Base-by-base conservation (phyloP, 345 rosid species). In the Moricandia arvensis region DNA sequence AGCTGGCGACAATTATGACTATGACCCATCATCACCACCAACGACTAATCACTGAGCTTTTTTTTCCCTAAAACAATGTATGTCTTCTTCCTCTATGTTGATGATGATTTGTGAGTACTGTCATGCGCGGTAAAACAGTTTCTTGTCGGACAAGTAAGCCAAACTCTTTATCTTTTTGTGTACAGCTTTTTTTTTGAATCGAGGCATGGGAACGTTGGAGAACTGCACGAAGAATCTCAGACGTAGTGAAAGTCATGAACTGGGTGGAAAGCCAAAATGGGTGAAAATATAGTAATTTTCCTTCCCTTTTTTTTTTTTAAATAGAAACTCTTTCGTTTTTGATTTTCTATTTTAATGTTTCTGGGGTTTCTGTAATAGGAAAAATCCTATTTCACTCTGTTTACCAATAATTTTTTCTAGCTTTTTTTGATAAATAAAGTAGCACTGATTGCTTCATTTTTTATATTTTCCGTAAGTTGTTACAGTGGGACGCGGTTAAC, bases 1-100 rank as follows among this genome's bases (percentile, higher is more conserved):
- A 84, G 91, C 96, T 7, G 93, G 96, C 11, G 98, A 93, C 79
- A 82, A 81, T 12, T 86, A 88, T 76, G 98, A 91, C 59, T 85
- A 85, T 75, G 93, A 91, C 37, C 96, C 96, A 75, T 83, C 83
- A 63, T 73, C 78, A 61, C 38, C 63, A 8, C 38, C 63, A 12
- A 1, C 55, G 7, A 54, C 24, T 15, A 68, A 68, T 58, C 43
- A 68, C 1, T 59, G 26, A 71, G 15, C 7, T 64, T 63, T 55
- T 8, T 11, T 64, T 73, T 37, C 12, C 30, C 6, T 15, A 67
- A 62, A 66, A 57, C n/a, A 57, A 68, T 8, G 66, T 73, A 66
- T 18, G 26, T 55, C 45, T 59, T 66, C 76, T 64, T 38, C 31
- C 31, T 29, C 16, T 31, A 21, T 72, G 30, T 49, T 67, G 63